Evolutionary conservation across 345 rosid species (phyloP).

Genomic region (Linum trigynum): DNA sequence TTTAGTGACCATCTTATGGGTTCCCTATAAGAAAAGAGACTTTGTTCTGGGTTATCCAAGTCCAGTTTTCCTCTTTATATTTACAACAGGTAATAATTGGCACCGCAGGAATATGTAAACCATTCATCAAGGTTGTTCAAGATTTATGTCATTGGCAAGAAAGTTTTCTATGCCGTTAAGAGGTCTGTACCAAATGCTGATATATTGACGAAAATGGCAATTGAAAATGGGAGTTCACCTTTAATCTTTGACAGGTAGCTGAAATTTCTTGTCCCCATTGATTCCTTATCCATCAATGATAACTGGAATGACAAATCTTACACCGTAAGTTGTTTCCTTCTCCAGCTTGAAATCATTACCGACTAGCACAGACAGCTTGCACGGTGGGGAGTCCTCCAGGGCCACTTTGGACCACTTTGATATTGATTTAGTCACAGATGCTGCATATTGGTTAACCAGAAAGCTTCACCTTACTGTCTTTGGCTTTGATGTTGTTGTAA

Average conservation of each 20-base stretch:
- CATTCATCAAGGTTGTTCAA: conserved; percentile 84
- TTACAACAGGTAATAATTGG: conserved; percentile 13
- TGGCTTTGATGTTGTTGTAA: conserved; percentile 89
- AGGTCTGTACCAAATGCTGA: conserved; percentile 67
- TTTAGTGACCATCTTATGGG: neutral
- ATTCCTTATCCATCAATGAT: neutral
- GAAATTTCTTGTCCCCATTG: conserved; percentile 3
- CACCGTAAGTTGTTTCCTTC: neutral
- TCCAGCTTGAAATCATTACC: conserved; percentile 90
- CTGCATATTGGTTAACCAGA: conserved; percentile 67
- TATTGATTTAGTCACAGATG: conserved; percentile 48
- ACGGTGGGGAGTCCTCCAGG: conserved; percentile 14
- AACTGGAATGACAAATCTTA: conserved; percentile 7
- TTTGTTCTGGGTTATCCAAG: neutral
- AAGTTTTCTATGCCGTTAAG: conserved; percentile 65
- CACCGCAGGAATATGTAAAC: conserved; percentile 77
- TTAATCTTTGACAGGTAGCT: conserved; percentile 74
- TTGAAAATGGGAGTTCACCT: conserved; percentile 42
- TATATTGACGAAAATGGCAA: conserved; percentile 38
- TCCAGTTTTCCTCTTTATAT: neutral
- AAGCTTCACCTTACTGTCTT: conserved; percentile 73
- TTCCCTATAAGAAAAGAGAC: neutral
- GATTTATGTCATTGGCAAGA: conserved; percentile 69
- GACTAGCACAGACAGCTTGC: conserved; percentile 9
- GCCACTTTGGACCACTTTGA: conserved; percentile 27